These are phyloP conservation scores for Xylaria cubensis DNA, from an alignment of 495 filamentous ascomycete genomes.

Conservation along the genomic window DNA sequence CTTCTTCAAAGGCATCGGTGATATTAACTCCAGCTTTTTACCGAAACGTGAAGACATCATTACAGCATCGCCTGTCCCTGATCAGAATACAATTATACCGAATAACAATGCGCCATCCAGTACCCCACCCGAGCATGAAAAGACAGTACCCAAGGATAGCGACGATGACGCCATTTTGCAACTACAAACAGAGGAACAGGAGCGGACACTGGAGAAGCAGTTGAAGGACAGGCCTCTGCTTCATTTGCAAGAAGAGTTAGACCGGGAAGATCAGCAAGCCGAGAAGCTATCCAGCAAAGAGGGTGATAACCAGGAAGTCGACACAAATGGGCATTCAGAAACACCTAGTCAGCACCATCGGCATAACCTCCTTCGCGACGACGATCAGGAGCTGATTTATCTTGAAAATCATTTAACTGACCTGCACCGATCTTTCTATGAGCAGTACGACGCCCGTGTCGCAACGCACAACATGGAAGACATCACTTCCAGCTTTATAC, in stretches of 20 bases:
- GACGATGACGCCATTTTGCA: slow-evolving; percentile 74
- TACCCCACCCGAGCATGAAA: slow-evolving; percentile 31
- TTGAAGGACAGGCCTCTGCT: slow-evolving; percentile 85
- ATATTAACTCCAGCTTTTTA: slow-evolving; percentile 98
- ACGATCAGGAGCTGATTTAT: slow-evolving; percentile 78
- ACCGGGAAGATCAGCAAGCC: slow-evolving; percentile 76
- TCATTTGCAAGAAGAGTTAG: slow-evolving; percentile 85
- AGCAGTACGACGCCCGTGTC: slow-evolving; percentile 69
- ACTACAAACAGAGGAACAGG: slow-evolving; percentile 80
- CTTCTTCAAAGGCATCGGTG: slow-evolving; percentile 97
- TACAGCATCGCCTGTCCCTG: slow-evolving; percentile 38
- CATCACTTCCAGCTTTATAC: slow-evolving; percentile 64
- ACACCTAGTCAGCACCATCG: slow-evolving; percentile 49
- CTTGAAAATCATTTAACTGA: slow-evolving; percentile 74
- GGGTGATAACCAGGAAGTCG: slow-evolving; percentile 39
- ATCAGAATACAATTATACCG: slow-evolving; percentile 32
- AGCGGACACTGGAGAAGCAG: slow-evolving; percentile 85
- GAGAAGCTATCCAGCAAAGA: slow-evolving; percentile 57
- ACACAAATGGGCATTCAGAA: slow-evolving; percentile 38
- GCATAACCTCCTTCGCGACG: slow-evolving; percentile 84
- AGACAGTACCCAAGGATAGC: slow-evolving; percentile 67
- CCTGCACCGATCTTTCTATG: slow-evolving; percentile 81
- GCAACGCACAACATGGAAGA: slow-evolving; percentile 34
- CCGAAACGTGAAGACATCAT: slow-evolving; percentile 84
- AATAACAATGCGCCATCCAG: slow-evolving; percentile 22